phyloP scores from a whole-genome alignment of 2,329 filamentous ascomycete species.

The Neopestalotiopsis rosae region DNA sequence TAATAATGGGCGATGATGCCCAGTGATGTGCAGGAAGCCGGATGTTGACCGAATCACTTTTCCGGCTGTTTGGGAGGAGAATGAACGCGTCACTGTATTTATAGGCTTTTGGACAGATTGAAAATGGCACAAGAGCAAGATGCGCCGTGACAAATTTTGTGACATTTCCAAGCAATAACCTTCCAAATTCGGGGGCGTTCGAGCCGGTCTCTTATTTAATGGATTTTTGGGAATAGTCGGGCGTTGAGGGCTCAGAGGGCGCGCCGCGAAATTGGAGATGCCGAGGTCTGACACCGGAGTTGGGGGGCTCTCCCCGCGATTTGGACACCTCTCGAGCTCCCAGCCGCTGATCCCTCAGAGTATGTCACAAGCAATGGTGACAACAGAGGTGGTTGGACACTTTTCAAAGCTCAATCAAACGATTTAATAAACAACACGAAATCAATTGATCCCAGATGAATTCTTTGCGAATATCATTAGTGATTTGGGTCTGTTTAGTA shows the following conservation, averaged over 20 bases:
- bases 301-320: slow-evolving; percentile 10
- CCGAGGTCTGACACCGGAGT: slow-evolving; percentile 10
- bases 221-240: not conserved
- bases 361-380: not conserved
- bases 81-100: not conserved
- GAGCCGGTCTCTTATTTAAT: not conserved
- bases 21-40: not conserved
- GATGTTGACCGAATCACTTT: not conserved
- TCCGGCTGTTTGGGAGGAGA: not conserved
- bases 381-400: not conserved
- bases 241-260: not conserved
- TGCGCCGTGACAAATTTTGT: not conserved
- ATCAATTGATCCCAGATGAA: too few relatives aligned
- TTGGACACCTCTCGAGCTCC: not conserved
- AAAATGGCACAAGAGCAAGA: not conserved
- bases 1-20: not conserved
- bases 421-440: not conserved
- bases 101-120: not conserved
- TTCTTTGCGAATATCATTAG: too few relatives aligned
- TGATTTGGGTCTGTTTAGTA: not conserved
- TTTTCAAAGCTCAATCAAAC: not conserved
- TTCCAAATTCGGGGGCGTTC: not conserved
- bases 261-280: slow-evolving; percentile 9
- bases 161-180: slow-evolving; percentile 7
- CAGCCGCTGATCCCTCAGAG: not conserved